Base-by-base conservation (phyloP, 129 eudicot species). In the Escallonia herrerae region DNA sequence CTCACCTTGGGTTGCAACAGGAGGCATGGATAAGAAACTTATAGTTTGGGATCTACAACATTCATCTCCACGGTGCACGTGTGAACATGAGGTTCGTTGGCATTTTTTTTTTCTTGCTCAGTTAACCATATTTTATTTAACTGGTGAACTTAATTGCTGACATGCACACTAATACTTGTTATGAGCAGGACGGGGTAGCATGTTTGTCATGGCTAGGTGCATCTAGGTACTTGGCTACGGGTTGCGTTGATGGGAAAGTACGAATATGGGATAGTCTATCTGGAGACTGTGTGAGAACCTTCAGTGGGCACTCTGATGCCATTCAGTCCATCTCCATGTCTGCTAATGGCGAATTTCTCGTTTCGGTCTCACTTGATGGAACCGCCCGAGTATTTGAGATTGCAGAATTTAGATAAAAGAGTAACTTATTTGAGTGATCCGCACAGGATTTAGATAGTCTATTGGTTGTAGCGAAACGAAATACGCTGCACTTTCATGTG, bases 231-330 rank as follows among this genome's bases (percentile, higher is more conserved):
- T 54, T 86, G 56, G 93, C 91, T 8, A 94, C 90, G 5, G 99
- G 96, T 39, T 79, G 86, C 62, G 84, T 82, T n/a, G 99, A 89
- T 58, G 99, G 99, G 14, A 89, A 72, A 71, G 79, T 94, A 66
- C 69, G 93, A 54, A 44, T 94, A 63, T 94, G 99, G 99, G 93
- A 94, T 56, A 84, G 99, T 60, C 90, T 84, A 7, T 86, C 97
- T 41, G 95, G 94, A 65, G 88, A 82, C 8, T 79, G 95, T 64
- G 82, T 70, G 37, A 89, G 68, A 76, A 64, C 67, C 65, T 66
- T 74, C 10, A 65, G 76, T 22, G 87, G 87, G 3, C 83, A 82
- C 41, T 8, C 74, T 9, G 72, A 53, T 57, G 70, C 76, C 47
- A 70, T 82, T 71, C 83, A 82, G 37, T 78, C 81, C n/a, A 41